phyloP scores from a whole-genome alignment of 192 early-diverging fungal genomes.

The Dimargaris cristalligena region DNA sequence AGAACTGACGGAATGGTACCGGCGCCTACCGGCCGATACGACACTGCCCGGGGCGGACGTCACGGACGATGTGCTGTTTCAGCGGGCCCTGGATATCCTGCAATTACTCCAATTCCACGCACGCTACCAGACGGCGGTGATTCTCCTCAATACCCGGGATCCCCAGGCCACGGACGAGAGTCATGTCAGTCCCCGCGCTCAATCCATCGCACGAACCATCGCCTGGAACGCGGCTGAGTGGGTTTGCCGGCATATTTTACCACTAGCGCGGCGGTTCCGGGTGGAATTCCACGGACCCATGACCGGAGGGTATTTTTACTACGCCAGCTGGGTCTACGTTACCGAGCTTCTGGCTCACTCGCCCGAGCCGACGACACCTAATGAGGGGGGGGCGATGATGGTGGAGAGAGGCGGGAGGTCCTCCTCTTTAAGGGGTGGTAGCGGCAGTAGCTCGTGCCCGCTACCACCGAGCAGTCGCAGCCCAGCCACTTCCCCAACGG shows the following conservation, averaged over 20 bases:
- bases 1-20: neutral
- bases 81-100: neutral
- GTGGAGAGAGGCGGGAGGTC: no score
- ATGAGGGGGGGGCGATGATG: no score
- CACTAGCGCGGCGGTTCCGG: neutral
- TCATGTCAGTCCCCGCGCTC: neutral
- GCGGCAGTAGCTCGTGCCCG: neutral
- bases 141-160: neutral
- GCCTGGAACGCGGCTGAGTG: slow-evolving; percentile 7
- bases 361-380: no score
- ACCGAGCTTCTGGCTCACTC: slow-evolving; percentile 1
- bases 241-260: neutral
- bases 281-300: slow-evolving; percentile 5
- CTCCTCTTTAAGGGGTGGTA: no score
- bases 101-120: neutral
- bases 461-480: neutral
- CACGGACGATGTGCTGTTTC: neutral
- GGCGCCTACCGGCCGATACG: neutral
- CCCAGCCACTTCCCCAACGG: neutral
- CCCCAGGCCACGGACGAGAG: neutral
- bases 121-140: slow-evolving; percentile 4
- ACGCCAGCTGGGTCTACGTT: slow-evolving; percentile 6
- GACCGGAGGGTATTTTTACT: slow-evolving; percentile 6
- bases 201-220: slow-evolving; percentile 1
- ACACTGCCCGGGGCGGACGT: neutral